These are phyloP conservation scores for Breviolum minutum DNA, from an alignment of 73 alveolate species.

Conservation along the genomic window DNA sequence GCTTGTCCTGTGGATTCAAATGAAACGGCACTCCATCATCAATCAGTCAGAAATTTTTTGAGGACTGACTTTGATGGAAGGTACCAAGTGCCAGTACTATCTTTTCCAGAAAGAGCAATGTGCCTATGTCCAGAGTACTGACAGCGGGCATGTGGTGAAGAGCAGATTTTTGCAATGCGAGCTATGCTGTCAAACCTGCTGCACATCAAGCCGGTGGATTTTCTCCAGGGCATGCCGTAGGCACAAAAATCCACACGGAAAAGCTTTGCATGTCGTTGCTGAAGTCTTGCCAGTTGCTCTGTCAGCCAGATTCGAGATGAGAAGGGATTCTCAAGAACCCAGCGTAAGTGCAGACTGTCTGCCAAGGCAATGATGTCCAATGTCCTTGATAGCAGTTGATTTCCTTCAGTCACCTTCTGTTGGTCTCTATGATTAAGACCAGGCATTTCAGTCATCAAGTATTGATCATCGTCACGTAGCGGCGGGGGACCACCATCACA, in stretches of 20 bases:
- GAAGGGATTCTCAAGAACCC: slow-evolving; percentile 4
- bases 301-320: slow-evolving; percentile 14
- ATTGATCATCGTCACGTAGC: background rate
- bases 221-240: slow-evolving; percentile 17
- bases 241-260: background rate
- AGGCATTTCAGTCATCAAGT: background rate
- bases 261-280: background rate
- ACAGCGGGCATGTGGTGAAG: background rate
- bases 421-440: background rate
- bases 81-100: background rate
- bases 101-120: background rate
- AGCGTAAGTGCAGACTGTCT: background rate
- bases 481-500: slow-evolving; percentile 23
- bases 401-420: background rate
- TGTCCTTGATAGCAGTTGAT: background rate
- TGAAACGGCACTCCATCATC: too few relatives aligned
- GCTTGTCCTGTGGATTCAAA: too few relatives aligned
- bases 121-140: background rate
- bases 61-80: too few relatives aligned
- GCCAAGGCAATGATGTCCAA: background rate
- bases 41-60: too few relatives aligned
- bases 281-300: background rate
- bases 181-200: too few relatives aligned
- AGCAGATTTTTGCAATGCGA: background rate
- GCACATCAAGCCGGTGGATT: background rate